A percentile compares a stretch with the other conserved stretches of the same genome.
Evolutionary conservation across 208 protist species (phyloP).

Genomic region (Herpetomonas samuelpessoai): DNA sequence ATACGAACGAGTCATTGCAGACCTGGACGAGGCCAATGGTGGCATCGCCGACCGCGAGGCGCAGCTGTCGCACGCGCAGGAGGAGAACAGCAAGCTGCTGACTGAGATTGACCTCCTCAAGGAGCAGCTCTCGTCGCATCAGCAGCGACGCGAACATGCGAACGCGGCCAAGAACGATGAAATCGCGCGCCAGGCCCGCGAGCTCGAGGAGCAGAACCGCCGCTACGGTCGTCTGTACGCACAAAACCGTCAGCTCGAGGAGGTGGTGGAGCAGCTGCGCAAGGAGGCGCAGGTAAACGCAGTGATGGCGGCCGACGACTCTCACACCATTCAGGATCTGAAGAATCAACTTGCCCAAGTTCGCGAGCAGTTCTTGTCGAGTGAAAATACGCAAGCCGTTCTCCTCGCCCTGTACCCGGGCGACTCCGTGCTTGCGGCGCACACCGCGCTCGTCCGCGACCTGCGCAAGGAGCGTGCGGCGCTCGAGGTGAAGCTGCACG

Average conservation of each 20-base stretch:
- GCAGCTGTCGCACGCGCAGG: constrained; percentile 23
- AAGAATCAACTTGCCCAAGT: constrained; percentile 17
- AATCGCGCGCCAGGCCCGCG: constrained; percentile 2
- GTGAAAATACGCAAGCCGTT: constrained; percentile 42
- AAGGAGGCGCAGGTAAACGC: background rate
- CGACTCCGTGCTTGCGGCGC: constrained; percentile 40
- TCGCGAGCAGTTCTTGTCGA: constrained; percentile 30
- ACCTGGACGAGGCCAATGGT: constrained; percentile 24
- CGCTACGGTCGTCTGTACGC: background rate
- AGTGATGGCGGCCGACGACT: background rate
- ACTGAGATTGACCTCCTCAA: constrained; percentile 14
- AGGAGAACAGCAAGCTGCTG: constrained; percentile 13
- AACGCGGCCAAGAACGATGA: constrained; percentile 1
- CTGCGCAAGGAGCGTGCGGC: constrained; percentile 1
- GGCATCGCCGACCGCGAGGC: constrained; percentile 21
- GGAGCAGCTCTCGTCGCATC: constrained; percentile 16
- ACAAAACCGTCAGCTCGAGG: background rate
- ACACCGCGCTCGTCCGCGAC: constrained; percentile 9
- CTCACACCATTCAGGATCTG: constrained; percentile 7
- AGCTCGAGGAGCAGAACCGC: constrained; percentile 3
- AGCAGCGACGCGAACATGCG: constrained; percentile 15
- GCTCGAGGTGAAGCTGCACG: background rate
- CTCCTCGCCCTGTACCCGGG: constrained; percentile 53
- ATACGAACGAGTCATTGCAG: constrained; percentile 35
- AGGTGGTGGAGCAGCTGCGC: background rate